Base-by-base conservation (phyloP, 2,329 filamentous ascomycete genomes). In the Fusarium hostae region DNA sequence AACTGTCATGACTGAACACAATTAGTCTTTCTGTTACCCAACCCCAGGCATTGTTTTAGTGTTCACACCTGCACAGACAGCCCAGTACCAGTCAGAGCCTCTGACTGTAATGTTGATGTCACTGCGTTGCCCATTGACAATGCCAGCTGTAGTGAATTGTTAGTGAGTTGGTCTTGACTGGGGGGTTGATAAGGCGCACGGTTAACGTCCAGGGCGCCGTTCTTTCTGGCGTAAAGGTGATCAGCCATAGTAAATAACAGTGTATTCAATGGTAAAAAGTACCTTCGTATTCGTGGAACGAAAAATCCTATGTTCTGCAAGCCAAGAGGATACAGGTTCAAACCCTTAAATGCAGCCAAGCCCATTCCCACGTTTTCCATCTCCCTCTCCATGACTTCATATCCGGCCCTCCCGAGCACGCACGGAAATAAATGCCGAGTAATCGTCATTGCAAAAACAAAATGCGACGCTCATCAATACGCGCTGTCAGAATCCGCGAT, bases 81-180 rank as follows among this genome's bases (percentile, higher is more conserved):
- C 82, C 80, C 86, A 92, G 76, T 91, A 90, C 82, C 87, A 90
- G 77, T 90, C 84, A 2, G 88, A 90, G 18, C 88, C 90, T 75
- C 80, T 87, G 22, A 79, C 81, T 15, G 88, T 90, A 74, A 91
- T 89, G 69, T 82, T 82, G 43, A 91, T 86, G 75, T 90, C 83
- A 20, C 85, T 70, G 1, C 15, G 39, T 11, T 67, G 43, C 1
- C 70, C 70, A 40, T 74, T 74, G 28, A 74, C 47, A 3, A 12
- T 54, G 16, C 40, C 28, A 9, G 71, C 68, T 68, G 8, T 4
- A 2, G 11, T 15, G 2, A 50, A 4, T 2, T 0, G 22, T 4
- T 6, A 16, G 30, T 48, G 2, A 45, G 10, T 3, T 28, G 2
- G 13, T 12, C 1, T 10, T 24, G 3, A 10, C 11, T 8, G 8